phyloP scores from a whole-genome alignment of 768 basidiomycete genomes.

The Thelephora ganbajun region DNA sequence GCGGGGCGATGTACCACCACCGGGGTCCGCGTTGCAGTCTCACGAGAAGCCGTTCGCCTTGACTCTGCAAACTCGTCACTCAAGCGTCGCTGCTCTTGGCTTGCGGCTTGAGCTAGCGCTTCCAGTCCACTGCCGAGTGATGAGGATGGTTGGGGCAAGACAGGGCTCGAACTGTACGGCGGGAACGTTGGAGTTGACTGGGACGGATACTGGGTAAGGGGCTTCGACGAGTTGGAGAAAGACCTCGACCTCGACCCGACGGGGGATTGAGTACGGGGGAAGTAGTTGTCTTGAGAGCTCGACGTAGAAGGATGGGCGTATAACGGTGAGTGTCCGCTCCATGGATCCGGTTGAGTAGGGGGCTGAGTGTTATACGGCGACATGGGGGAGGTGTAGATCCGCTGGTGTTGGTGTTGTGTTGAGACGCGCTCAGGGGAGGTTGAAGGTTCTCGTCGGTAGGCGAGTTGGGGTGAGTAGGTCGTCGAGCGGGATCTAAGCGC shows the following conservation, averaged over 20 bases:
- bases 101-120: slow-evolving; percentile 58
- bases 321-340: too few relatives aligned
- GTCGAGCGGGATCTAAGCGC: too few relatives aligned
- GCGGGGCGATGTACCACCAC: slow-evolving; percentile 2
- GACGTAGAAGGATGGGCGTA: not conserved
- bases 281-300: not conserved
- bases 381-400: too few relatives aligned
- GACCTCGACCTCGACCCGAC: not conserved
- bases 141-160: slow-evolving; percentile 11
- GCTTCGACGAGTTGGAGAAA: not conserved
- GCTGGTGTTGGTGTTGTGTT: too few relatives aligned
- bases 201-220: too few relatives aligned
- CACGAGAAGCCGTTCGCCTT: slow-evolving; percentile 1
- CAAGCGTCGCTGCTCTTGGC: slow-evolving; percentile 47
- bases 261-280: not conserved
- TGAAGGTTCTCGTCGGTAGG: too few relatives aligned
- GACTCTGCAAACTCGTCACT: slow-evolving; percentile 14
- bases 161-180: slow-evolving; percentile 9
- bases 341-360: too few relatives aligned
- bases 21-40: slow-evolving; percentile 2
- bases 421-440: too few relatives aligned
- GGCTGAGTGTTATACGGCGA: too few relatives aligned
- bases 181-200: not conserved
- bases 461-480: too few relatives aligned
- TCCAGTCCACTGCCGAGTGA: slow-evolving; percentile 29